Percentiles rank a stretch among this genome's conserved stretches.
phyloP scores from a whole-genome alignment of 2,329 filamentous ascomycete species.

The Pseudocercospora ulei region DNA sequence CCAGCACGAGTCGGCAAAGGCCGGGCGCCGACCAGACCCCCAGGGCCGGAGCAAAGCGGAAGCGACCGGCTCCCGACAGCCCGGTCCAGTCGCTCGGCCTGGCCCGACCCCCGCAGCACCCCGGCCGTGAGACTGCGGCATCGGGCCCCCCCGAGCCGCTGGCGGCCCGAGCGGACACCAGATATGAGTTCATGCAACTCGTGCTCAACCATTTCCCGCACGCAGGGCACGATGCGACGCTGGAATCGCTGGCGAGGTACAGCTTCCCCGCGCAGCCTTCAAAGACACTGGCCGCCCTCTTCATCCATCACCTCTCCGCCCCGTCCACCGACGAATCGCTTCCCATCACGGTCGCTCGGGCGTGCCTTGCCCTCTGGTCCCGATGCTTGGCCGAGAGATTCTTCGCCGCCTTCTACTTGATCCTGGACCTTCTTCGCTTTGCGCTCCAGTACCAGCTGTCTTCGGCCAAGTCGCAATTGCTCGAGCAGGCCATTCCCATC shows the following conservation, averaged over 20 bases:
- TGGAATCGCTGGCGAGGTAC: slow-evolving; percentile 58
- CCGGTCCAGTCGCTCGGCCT: slow-evolving; percentile 47
- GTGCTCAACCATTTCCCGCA: slow-evolving; percentile 54
- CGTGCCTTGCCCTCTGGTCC: slow-evolving; percentile 58
- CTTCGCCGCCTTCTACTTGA: slow-evolving; percentile 54
- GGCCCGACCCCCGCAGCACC: slow-evolving; percentile 21
- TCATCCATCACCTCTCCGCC: slow-evolving; percentile 57
- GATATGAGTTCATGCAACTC: slow-evolving; percentile 46
- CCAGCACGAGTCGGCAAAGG: slow-evolving; percentile 39
- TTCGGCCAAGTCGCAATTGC: slow-evolving; percentile 50
- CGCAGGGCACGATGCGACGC: slow-evolving; percentile 50
- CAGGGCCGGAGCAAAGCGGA: slow-evolving; percentile 57
- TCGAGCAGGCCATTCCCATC: slow-evolving; percentile 46
- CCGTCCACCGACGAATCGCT: slow-evolving; percentile 46
- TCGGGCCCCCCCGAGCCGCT: slow-evolving; percentile 2
- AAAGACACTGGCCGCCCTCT: slow-evolving; percentile 55
- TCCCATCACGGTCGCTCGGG: slow-evolving; percentile 54
- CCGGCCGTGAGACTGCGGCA: slow-evolving; percentile 20
- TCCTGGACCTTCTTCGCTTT: slow-evolving; percentile 56
- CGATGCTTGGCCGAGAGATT: slow-evolving; percentile 55
- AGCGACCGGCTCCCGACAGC: slow-evolving; percentile 55
- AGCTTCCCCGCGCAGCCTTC: slow-evolving; percentile 54
- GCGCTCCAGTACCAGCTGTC: slow-evolving; percentile 54
- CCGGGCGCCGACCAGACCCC: slow-evolving; percentile 48
- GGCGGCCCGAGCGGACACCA: slow-evolving; percentile 15